Evolutionary conservation across 2,329 filamentous ascomycete species (phyloP).

Genomic region (Penicillium sp.): DNA sequence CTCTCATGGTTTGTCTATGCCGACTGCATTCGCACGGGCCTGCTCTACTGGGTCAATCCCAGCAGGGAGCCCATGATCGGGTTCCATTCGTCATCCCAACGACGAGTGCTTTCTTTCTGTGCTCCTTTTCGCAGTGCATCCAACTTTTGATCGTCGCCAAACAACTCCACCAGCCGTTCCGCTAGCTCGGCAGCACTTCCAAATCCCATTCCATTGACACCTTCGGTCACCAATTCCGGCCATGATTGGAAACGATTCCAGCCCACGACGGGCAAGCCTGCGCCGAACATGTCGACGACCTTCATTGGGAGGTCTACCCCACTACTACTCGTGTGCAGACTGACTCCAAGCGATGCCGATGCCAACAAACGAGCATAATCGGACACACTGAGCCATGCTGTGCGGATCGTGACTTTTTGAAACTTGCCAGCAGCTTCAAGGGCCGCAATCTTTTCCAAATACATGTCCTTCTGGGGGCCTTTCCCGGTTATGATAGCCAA

Average conservation of each 20-base stretch:
- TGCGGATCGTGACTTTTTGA: conserved; percentile 63
- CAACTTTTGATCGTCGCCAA: conserved; percentile 55
- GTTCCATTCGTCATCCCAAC: conserved; percentile 95
- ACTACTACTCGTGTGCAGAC: conserved; percentile 85
- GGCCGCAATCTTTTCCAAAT: conserved; percentile 58
- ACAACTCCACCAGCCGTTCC: conserved; percentile 57
- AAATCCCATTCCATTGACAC: conserved; percentile 81
- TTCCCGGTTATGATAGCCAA: conserved; percentile 91
- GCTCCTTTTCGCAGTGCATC: conserved; percentile 62
- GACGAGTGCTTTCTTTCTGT: conserved; percentile 62
- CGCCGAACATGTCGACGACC: conserved; percentile 97
- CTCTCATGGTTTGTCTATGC: too few species aligned
- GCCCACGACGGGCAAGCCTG: conserved; percentile 81
- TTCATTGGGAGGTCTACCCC: conserved; percentile 98
- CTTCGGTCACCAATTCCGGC: conserved; percentile 81
- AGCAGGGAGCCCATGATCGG: conserved; percentile 69
- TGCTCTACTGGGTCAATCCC: conserved; percentile 30
- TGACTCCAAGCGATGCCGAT: conserved; percentile 82
- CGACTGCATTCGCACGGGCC: neutral
- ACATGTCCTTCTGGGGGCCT: conserved; percentile 74
- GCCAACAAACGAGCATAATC: conserved; percentile 83
- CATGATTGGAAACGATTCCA: conserved; percentile 85
- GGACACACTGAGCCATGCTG: conserved; percentile 75
- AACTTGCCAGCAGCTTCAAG: conserved; percentile 60
- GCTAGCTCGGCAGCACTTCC: conserved; percentile 62